phyloP scores from a whole-genome alignment of 2,329 filamentous ascomycete species.

The Penicillium sp. region DNA sequence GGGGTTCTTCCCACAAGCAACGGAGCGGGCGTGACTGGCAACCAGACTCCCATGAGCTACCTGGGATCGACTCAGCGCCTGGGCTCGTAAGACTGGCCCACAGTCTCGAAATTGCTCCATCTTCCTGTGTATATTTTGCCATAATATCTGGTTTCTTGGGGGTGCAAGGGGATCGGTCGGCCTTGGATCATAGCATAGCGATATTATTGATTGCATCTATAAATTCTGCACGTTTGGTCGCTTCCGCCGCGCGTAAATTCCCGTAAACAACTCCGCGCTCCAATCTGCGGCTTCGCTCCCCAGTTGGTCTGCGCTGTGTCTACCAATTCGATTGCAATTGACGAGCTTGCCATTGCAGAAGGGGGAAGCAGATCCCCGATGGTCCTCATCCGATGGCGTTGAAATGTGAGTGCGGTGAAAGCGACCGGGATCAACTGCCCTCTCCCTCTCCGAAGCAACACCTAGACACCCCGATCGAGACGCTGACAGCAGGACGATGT shows the following conservation, averaged over 20 bases:
- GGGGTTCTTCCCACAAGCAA: slow-evolving; percentile 70
- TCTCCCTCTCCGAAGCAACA: slow-evolving; percentile 3
- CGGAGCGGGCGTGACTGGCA: slow-evolving; percentile 29
- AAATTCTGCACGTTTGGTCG: slow-evolving; percentile 33
- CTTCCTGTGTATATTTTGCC: slow-evolving; percentile 35
- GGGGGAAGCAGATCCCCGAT: slow-evolving; percentile 29
- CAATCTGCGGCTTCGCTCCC: no score
- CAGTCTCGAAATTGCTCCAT: slow-evolving; percentile 27
- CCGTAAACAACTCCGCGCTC: slow-evolving; percentile 22
- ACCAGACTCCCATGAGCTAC: slow-evolving; percentile 54
- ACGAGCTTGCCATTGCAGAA: slow-evolving; percentile 11
- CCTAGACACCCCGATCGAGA: slow-evolving; percentile 11
- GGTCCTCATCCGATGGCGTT: slow-evolving; percentile 35
- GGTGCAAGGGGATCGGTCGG: slow-evolving; percentile 4
- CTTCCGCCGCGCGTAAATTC: slow-evolving; percentile 34
- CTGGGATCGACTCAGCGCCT: slow-evolving; percentile 64
- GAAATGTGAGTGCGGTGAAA: slow-evolving; percentile 36
- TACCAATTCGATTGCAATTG: slow-evolving; percentile 9
- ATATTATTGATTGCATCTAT: slow-evolving; percentile 12
- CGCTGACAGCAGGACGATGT: slow-evolving; percentile 24
- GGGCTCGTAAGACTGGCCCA: slow-evolving; percentile 53
- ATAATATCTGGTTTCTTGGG: slow-evolving; percentile 11
- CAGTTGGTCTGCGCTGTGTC: no score
- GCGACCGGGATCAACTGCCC: slow-evolving; percentile 2
- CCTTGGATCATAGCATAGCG: slow-evolving; percentile 22